Conservation (phyloP, 23 red algal species). For the Gracilariopsis chorda region DNA sequence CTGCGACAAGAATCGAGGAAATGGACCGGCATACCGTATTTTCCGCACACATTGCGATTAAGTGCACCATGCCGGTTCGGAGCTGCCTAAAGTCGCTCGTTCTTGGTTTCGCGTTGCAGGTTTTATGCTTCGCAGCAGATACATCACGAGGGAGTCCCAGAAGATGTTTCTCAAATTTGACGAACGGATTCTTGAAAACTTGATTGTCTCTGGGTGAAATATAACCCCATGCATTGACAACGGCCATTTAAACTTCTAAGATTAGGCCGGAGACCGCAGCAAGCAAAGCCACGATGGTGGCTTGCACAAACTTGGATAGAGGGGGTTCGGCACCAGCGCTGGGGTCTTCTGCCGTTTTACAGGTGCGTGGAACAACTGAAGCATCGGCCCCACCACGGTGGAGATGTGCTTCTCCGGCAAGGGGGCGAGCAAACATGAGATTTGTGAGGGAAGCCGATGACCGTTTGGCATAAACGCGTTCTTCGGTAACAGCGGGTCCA, state of each 20-base stretch:
- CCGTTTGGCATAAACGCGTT: neutral
- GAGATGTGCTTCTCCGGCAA: neutral
- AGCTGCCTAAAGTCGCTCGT: neutral
- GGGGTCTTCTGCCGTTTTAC: neutral
- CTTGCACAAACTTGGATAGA: neutral
- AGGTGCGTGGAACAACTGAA: neutral
- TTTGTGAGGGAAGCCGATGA: neutral
- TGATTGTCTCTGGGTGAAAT: neutral
- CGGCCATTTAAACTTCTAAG: neutral
- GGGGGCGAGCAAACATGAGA: neutral
- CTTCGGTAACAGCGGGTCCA: neutral
- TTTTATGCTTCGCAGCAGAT: neutral
- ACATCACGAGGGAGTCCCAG: neutral
- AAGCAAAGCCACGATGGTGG: neutral
- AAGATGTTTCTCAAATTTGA: neutral
- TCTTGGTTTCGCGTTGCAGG: neutral
- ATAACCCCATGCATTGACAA: slow-evolving; percentile 5
- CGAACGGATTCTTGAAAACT: neutral
- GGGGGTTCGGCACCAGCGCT: neutral
- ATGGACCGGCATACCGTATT: neutral
- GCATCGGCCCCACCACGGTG: slow-evolving; percentile 2
- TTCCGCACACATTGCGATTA: neutral
- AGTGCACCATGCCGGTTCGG: neutral
- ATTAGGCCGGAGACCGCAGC: neutral
- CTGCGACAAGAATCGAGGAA: neutral